phyloP scores from a whole-genome alignment of 768 basidiomycete species.

The Boletus rubroflammeus region DNA sequence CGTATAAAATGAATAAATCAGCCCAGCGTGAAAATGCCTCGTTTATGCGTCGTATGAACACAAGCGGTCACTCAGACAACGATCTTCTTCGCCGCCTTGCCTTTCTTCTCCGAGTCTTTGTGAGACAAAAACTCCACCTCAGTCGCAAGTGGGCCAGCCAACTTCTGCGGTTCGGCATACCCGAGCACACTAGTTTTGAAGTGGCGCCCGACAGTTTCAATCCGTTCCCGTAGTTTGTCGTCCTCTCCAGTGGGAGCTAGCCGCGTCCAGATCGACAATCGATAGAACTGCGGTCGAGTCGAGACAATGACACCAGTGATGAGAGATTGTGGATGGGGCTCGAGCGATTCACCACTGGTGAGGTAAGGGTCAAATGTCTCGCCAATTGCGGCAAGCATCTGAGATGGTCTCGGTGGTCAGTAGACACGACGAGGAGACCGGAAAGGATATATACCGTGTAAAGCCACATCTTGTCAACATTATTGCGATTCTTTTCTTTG shows the following conservation, averaged over 20 bases:
- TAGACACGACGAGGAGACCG: background rate
- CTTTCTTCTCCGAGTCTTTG: slow-evolving; percentile 95
- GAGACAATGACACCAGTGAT: slow-evolving; percentile 95
- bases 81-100: slow-evolving; percentile 78
- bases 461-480: slow-evolving; percentile 96
- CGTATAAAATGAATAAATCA: slow-evolving; percentile 34
- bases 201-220: slow-evolving; percentile 80
- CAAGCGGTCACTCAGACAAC: slow-evolving; percentile 44
- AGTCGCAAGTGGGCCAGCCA: slow-evolving; percentile 84
- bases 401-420: slow-evolving; percentile 9
- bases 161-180: slow-evolving; percentile 65
- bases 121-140: slow-evolving; percentile 95
- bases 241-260: slow-evolving; percentile 58
- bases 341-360: slow-evolving; percentile 41
- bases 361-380: slow-evolving; percentile 95
- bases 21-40: slow-evolving; percentile 15
- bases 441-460: slow-evolving; percentile 66
- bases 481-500: slow-evolving; percentile 81
- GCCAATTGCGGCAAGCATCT: slow-evolving; percentile 99
- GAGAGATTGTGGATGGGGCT: slow-evolving; percentile 51
- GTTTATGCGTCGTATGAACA: slow-evolving; percentile 15
- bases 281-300: slow-evolving; percentile 91
- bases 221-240: slow-evolving; percentile 69
- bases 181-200: slow-evolving; percentile 93
- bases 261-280: slow-evolving; percentile 97